Evolutionary conservation across 257 asterid genomes (phyloP), one percentile per base, ranked within the genome.

Genomic region (Solanum acaule): DNA sequence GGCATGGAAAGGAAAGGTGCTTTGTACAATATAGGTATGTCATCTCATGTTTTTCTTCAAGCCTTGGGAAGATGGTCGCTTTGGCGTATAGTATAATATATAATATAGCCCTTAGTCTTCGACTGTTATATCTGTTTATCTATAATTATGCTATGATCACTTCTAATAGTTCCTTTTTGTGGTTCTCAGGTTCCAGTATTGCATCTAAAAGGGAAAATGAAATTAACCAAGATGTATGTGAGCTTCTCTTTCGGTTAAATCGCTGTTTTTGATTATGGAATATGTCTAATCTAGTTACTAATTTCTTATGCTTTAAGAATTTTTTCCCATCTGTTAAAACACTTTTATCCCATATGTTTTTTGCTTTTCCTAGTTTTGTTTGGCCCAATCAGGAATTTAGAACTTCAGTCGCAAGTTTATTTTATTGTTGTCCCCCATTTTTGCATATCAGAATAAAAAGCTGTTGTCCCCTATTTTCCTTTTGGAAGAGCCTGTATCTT

Each of bases 11-110:
- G 92, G 93, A 95, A 91, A 88, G 93, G 91, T 82, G 88, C 90
- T 91, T 92, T 94, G 89, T 87, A 88, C 90, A 76, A 82, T 89
- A 93, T 90, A 87, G 98, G 98, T 96, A 93, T 42, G 88, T 68
- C 68, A 49, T 71, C 65, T 86, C 49, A 38, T 40, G 34, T 46
- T 7, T 25, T 85, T 68, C 59, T 46, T 40, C 40, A 31, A 44
- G 42, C 40, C 82, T 65, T 12, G 23, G 31, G 44, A 38, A 40
- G 65, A 27, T 38, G 15, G 81, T 25, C 12, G 31, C 81, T 38
- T 29, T 46, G 86, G 42, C 20, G 22, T 81, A 46, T 16, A 29
- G 70, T 63, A 63, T 82, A 79, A 27, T 44, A 13, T 79, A 44
- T 27, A 49, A 20, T 38, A 29, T 86, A 27, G 63, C 65, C 61